These are phyloP conservation scores for Epichloe amarillans DNA, from an alignment of 2,329 filamentous ascomycete genomes.

Conservation along the genomic window DNA sequence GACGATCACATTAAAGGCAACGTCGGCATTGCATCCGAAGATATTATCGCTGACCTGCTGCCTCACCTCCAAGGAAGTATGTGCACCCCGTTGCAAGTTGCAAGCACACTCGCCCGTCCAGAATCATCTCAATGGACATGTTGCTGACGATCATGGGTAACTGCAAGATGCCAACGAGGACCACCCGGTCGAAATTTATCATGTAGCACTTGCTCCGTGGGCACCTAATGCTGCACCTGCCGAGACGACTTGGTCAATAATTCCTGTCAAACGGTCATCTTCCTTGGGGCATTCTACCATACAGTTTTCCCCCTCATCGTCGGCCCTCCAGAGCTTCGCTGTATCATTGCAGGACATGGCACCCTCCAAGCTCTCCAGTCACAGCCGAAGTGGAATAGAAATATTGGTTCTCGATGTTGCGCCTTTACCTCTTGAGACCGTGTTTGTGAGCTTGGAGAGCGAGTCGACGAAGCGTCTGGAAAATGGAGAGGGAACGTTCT, in stretches of 20 bases:
- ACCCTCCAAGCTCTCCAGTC: slow-evolving; percentile 59
- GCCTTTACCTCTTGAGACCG: slow-evolving; percentile 66
- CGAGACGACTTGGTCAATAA: slow-evolving; percentile 67
- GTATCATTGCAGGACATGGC: slow-evolving; percentile 58
- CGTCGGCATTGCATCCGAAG: slow-evolving; percentile 72
- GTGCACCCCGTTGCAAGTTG: slow-evolving; percentile 14
- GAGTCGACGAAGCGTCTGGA: slow-evolving; percentile 69
- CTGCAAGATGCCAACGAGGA: slow-evolving; percentile 21
- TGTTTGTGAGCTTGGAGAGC: slow-evolving; percentile 77
- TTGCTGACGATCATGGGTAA: background rate
- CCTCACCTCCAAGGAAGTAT: slow-evolving; percentile 42
- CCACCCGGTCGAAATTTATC: slow-evolving; percentile 30
- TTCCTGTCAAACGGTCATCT: slow-evolving; percentile 56
- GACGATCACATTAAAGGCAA: slow-evolving; percentile 79
- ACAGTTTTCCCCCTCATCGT: slow-evolving; percentile 60
- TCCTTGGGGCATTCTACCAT: slow-evolving; percentile 64
- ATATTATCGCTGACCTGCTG: slow-evolving; percentile 74
- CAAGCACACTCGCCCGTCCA: background rate
- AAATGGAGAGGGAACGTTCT: slow-evolving; percentile 72
- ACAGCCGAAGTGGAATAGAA: slow-evolving; percentile 67
- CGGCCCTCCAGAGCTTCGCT: slow-evolving; percentile 67
- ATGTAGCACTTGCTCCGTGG: slow-evolving; percentile 67
- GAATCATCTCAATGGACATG: background rate
- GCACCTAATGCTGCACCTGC: slow-evolving; percentile 43
- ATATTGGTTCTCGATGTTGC: slow-evolving; percentile 71